Base-by-base conservation (phyloP, 2,329 filamentous ascomycete genomes). In the Penicillium sp. region DNA sequence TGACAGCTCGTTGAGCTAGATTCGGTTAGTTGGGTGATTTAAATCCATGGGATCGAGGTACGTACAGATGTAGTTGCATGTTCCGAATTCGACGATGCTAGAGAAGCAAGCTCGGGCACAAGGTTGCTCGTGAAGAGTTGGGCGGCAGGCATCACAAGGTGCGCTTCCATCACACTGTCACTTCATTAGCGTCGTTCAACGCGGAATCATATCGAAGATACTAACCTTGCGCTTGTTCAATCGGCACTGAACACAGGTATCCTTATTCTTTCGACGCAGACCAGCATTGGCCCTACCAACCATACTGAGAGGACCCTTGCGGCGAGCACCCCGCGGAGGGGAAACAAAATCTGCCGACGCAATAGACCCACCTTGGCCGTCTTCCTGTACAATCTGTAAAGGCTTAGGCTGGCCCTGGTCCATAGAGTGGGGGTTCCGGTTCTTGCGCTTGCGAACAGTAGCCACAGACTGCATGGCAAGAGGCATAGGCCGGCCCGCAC, bases 11-110 rank as follows among this genome's bases (percentile, higher is more conserved):
- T 69, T 76, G 73, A 52, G 75, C 73, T 75, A 34, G 9, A 33
- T 18, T n/a, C 9, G 8, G 47, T 70, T 45, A 68, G 65, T 47
- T 46, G 27, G 42, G 43, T 21, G 17, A 9, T 13, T 21, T 8
- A 23, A 17, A 47, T 23, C 24, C 13, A 24, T 18, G 12, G 23
- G 41, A n/a, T 2, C 10, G 8, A 10, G 4, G 21, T 21, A 34
- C 71, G 47, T 67, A 77, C 74, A 77, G 42, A 77, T 72, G 51
- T 75, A 76, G 51, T 78, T 77, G 60, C 73, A 76, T 4, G 74
- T 75, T 33, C 73, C 75, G 33, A 70, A 73, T 52, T 75, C 71
- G 20, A 77, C 71, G 45, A 77, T 72, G 45, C 69, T 75, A 17
- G 72, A 67, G 50, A 78, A 78, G 52, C 74, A 73, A 23, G 75